These are phyloP conservation scores for Nyssa sinensis DNA, from an alignment of 148 eudicot genomes.

Conservation along the genomic window DNA sequence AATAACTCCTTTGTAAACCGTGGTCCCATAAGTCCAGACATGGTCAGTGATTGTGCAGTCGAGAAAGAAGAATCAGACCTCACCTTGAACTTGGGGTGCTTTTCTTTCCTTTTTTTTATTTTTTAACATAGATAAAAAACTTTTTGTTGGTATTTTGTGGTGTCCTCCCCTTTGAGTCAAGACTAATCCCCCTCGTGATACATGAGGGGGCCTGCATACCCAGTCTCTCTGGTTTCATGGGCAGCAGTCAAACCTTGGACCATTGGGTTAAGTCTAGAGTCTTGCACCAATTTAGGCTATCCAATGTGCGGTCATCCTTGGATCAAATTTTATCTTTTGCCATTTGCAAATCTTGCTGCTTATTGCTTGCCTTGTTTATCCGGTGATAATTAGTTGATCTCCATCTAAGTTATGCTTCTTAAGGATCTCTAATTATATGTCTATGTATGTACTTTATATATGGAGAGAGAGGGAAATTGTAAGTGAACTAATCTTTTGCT, in stretches of 20 bases:
- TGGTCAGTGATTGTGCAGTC: slow-evolving; percentile 23
- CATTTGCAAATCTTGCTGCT: background rate
- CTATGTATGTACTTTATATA: too few species aligned
- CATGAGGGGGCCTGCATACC: background rate
- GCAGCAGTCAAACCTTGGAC: too few species aligned
- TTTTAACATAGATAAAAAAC: too few species aligned
- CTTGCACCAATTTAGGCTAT: background rate
- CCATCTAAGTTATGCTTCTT: too few species aligned
- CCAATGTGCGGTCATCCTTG: background rate
- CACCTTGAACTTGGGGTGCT: slow-evolving; percentile 60
- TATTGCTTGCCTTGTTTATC: background rate
- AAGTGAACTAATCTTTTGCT: too few species aligned
- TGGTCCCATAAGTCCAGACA: slow-evolving; percentile 35
- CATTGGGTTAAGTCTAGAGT: background rate
- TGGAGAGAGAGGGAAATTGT: too few species aligned
- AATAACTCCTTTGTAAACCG: slow-evolving; percentile 27
- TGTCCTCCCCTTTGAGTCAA: background rate
- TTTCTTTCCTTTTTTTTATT: background rate
- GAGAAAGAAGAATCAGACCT: slow-evolving; percentile 48
- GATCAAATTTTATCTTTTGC: background rate
- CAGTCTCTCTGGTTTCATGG: too few species aligned
- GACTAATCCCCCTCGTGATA: background rate
- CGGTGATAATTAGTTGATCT: too few species aligned
- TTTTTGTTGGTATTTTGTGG: too few species aligned
- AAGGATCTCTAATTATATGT: too few species aligned